Percentiles rank a stretch among this genome's conserved stretches.
These are phyloP conservation scores for Talaromyces rugulosus DNA, from an alignment of 2,329 filamentous ascomycete species.

Conservation along the genomic window DNA sequence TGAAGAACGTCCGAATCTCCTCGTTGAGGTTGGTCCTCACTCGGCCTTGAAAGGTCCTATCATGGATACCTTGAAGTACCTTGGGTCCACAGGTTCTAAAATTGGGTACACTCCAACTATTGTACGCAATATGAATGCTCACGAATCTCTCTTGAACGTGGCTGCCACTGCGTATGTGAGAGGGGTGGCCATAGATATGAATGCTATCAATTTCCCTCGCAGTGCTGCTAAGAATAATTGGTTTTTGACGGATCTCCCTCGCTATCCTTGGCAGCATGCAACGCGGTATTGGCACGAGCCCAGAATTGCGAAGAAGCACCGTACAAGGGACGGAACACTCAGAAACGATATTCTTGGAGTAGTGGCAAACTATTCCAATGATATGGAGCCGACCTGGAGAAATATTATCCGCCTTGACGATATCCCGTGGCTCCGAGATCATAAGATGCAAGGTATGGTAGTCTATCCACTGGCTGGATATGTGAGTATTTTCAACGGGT, in stretches of 20 bases:
- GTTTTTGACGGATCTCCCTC: constrained; percentile 16
- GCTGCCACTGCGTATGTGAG: background rate
- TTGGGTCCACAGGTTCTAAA: background rate
- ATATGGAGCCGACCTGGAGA: constrained; percentile 24
- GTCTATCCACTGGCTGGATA: constrained; percentile 26
- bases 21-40: constrained; percentile 33
- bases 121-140: constrained; percentile 32
- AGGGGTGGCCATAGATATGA: constrained; percentile 3
- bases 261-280: constrained; percentile 20
- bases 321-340: background rate
- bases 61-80: constrained; percentile 11
- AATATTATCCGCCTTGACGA: constrained; percentile 27
- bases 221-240: constrained; percentile 2
- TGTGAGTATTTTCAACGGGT: background rate
- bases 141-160: constrained; percentile 6
- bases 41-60: constrained; percentile 25
- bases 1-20: background rate
- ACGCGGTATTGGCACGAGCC: constrained; percentile 16
- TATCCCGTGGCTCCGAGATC: constrained; percentile 31
- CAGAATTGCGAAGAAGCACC: constrained; percentile 13
- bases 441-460: constrained; percentile 29
- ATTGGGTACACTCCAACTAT: constrained; percentile 26
- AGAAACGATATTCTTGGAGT: constrained; percentile 13
- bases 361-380: constrained; percentile 19
- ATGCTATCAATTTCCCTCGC: constrained; percentile 8